Conservation (phyloP, 2,329 filamentous ascomycete genomes). For the Coniochaeta sp. region DNA sequence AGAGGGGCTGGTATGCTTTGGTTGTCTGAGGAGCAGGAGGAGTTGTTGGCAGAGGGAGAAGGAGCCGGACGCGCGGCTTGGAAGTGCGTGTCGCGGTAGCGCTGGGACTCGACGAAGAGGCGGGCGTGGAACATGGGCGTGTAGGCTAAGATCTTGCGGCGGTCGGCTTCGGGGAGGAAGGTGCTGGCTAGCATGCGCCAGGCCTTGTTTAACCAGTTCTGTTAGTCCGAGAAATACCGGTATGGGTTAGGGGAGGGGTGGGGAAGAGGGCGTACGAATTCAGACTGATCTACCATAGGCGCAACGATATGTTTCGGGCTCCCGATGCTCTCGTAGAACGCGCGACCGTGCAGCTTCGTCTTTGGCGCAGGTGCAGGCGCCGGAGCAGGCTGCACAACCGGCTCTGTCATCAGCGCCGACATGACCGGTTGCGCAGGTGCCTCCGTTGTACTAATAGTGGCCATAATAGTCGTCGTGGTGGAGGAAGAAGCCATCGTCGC, state of each 20-base stretch:
- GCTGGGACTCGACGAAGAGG: slow-evolving; percentile 69
- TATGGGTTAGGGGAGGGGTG: background rate
- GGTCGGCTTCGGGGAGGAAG: slow-evolving; percentile 65
- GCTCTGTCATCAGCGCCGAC: background rate
- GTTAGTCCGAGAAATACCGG: background rate
- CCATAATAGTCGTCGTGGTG: background rate
- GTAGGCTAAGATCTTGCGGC: slow-evolving; percentile 70
- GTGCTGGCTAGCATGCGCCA: slow-evolving; percentile 96
- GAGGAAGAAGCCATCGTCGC: background rate
- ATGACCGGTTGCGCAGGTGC: background rate
- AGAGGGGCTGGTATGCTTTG: no score
- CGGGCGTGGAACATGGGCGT: slow-evolving; percentile 95
- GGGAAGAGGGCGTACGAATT: slow-evolving; percentile 67
- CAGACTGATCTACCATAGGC: slow-evolving; percentile 97
- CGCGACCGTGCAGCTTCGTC: slow-evolving; percentile 70
- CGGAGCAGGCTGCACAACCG: background rate
- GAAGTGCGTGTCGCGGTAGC: slow-evolving; percentile 76
- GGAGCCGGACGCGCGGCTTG: slow-evolving; percentile 49
- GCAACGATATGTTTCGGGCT: slow-evolving; percentile 86
- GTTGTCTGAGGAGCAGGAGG: no score
- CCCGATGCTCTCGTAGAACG: slow-evolving; percentile 92
- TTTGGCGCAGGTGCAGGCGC: background rate
- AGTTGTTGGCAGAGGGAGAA: no score
- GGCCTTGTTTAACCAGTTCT: slow-evolving; percentile 50
- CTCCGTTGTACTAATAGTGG: no score